Conservation (phyloP, 2,329 filamentous ascomycete genomes). For the Fusarium sp. region DNA sequence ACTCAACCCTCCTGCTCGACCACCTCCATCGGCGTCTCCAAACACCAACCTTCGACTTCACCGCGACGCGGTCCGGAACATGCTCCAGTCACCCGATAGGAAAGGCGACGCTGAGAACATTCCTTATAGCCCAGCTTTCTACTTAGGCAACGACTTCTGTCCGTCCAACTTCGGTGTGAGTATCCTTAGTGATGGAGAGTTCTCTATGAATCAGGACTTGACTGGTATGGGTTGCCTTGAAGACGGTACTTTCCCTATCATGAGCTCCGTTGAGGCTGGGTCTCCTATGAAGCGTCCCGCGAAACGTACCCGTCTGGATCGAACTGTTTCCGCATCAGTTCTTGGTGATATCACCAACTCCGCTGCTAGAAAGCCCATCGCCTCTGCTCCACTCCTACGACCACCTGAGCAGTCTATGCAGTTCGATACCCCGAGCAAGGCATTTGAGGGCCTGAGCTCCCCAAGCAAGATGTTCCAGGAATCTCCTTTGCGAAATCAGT, state of each 20-base stretch:
- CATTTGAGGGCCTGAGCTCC: slow-evolving; percentile 63
- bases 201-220: slow-evolving; percentile 69
- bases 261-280: slow-evolving; percentile 62
- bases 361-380: slow-evolving; percentile 60
- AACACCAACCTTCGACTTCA: slow-evolving; percentile 93
- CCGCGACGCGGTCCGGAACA: slow-evolving; percentile 80
- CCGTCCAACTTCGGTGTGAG: slow-evolving; percentile 57
- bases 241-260: slow-evolving; percentile 47
- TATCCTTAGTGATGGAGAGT: slow-evolving; percentile 60
- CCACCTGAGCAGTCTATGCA: slow-evolving; percentile 53
- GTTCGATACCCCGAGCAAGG: slow-evolving; percentile 67
- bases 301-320: slow-evolving; percentile 69
- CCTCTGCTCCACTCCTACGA: slow-evolving; percentile 62
- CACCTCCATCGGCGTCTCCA: slow-evolving; percentile 83
- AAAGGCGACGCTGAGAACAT: slow-evolving; percentile 55
- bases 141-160: slow-evolving; percentile 66
- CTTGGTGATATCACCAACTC: slow-evolving; percentile 69
- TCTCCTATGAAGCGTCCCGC: slow-evolving; percentile 74
- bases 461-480: slow-evolving; percentile 61
- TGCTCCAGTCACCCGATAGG: slow-evolving; percentile 79
- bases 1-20: slow-evolving; percentile 68
- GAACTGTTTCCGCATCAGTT: slow-evolving; percentile 69
- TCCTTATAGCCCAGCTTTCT: slow-evolving; percentile 74
- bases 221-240: slow-evolving; percentile 42
- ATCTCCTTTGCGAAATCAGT: slow-evolving; percentile 50